Percentiles rank a stretch among this genome's conserved stretches.
Conservation (phyloP, 495 filamentous ascomycete genomes). For the Penicillium taxi region DNA sequence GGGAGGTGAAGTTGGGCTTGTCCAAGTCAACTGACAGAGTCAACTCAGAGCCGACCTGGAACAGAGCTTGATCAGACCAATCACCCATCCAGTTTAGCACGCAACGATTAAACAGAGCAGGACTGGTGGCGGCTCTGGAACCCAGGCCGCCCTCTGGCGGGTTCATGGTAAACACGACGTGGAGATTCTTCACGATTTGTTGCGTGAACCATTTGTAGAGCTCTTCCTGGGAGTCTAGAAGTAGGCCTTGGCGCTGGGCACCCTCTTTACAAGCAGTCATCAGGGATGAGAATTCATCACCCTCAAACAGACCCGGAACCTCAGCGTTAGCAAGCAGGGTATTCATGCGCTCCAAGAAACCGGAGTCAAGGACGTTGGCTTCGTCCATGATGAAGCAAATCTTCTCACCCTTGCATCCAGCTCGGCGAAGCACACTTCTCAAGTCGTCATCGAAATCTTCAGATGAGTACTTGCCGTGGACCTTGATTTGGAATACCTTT, state of each 20-base stretch:
- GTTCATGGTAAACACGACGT: constrained; percentile 99
- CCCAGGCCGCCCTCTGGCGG: constrained; percentile 93
- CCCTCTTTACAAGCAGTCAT: constrained; percentile 99
- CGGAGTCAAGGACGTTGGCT: constrained; percentile 94
- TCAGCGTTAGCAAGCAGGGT: constrained; percentile 96
- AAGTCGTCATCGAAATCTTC: constrained; percentile 99
- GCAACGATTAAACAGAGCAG: constrained; percentile 96
- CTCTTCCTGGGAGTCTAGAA: constrained; percentile 95
- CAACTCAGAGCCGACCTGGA: constrained; percentile 93
- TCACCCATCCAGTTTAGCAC: constrained; percentile 99
- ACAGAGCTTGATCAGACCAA: constrained; percentile 98
- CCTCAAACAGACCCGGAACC: constrained; percentile 95
- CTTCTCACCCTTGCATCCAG: constrained; percentile 96
- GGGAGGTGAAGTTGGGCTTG: constrained; percentile 72
- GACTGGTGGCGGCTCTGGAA: constrained; percentile 93
- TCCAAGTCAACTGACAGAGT: constrained; percentile 94
- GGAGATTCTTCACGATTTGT: constrained; percentile 96
- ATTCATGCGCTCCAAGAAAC: constrained; percentile 98
- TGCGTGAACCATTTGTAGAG: constrained; percentile 99
- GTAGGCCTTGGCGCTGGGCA: constrained; percentile 87
- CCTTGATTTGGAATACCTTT: constrained; percentile 99
- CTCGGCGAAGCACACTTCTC: constrained; percentile 82
- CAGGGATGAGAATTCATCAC: constrained; percentile 87
- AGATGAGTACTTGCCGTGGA: constrained; percentile 95
- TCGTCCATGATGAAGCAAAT: constrained; percentile 99